Evolutionary conservation across 768 basidiomycete species (phyloP), one percentile per base, ranked within the genome.

Genomic region (Mycena rebaudengoi): DNA sequence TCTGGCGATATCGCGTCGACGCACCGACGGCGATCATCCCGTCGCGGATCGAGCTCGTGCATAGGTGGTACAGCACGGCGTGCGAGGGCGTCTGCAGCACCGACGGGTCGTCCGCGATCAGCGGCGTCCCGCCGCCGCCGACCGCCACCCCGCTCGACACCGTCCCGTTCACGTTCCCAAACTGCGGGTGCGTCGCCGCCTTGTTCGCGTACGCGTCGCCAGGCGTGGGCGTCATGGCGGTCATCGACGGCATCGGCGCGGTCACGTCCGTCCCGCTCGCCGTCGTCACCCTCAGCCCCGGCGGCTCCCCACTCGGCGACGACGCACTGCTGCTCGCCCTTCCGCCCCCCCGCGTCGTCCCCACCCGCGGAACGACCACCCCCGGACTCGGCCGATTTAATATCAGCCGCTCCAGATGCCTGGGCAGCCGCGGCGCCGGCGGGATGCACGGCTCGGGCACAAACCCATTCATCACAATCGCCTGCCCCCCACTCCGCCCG

Each of bases 381-480:
- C 54, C 65, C 35, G 66, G 74, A 51, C 49, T 78, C 65, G 61
- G 68, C 23, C 63, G 70, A 20, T 99, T 99, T 64, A 99, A 78
- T 60, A 98, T 98, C 49, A 98, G 89, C 71, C 95, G 96, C 72
- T 99, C 96, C 40, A 99, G 81, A 71, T 98, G 95, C 1, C 96
- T 81, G 0, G 98, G 98, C 43, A 99, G 83, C 2, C 85, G 81
- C 1, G 98, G 96, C 2, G 98, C 96, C 21, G 91, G 89, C 2
- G 96, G 96, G 63, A 96, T 91, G 67, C 88, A 88, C 18, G 95
- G 92, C 2, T 89, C 86, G 12, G 90, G 88, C 30, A 82, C 76
- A 69, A 85, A 81, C 66, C 68, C 69, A 43, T 67, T 66, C 62
- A 68, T 40, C 52, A 65, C 64, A n/a, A 65, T 65, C 21, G 60